Percentiles rank a stretch among this genome's conserved stretches.
phyloP scores from a whole-genome alignment of 2,329 filamentous ascomycete species.

The Chalaropsis ovoidea region DNA sequence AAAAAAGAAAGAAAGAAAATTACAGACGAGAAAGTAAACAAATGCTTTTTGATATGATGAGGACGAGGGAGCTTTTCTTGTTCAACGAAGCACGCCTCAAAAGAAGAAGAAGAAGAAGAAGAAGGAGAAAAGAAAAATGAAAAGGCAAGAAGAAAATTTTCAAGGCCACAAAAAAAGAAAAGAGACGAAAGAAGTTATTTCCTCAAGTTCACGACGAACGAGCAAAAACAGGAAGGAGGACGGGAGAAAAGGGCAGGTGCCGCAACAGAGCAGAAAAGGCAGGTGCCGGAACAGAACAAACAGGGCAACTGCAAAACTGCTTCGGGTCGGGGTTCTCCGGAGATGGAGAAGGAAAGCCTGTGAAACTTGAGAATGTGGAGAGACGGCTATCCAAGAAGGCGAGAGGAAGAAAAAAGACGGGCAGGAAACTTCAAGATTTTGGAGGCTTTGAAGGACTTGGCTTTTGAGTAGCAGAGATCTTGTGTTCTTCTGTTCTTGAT shows the following conservation, averaged over 20 bases:
- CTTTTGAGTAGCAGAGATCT: not conserved
- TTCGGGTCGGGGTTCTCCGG: not conserved
- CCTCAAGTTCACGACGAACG: not conserved
- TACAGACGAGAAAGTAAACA: constrained; percentile 5
- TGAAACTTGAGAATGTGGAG: constrained; percentile 17
- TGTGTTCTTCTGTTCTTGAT: constrained; percentile 22
- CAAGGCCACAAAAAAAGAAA: not conserved
- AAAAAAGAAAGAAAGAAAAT: not conserved
- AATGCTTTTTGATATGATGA: constrained; percentile 18
- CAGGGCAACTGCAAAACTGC: not conserved
- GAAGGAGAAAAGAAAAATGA: not conserved
- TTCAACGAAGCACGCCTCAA: not conserved
- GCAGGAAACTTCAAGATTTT: not conserved
- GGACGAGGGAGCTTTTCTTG: constrained; percentile 17
- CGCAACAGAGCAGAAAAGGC: constrained; percentile 26
- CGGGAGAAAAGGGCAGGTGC: constrained; percentile 27
- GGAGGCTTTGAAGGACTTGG: not conserved
- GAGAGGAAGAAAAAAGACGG: not conserved
- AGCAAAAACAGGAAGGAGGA: constrained; percentile 23
- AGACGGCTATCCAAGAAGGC: constrained; percentile 19
- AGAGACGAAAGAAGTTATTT: not conserved
- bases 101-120: not conserved
- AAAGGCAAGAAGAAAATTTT: not conserved
- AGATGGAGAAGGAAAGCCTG: constrained; percentile 16
- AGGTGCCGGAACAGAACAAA: not conserved